Conservation (phyloP, 2,329 filamentous ascomycete species). For the Diaporthe vexans region DNA sequence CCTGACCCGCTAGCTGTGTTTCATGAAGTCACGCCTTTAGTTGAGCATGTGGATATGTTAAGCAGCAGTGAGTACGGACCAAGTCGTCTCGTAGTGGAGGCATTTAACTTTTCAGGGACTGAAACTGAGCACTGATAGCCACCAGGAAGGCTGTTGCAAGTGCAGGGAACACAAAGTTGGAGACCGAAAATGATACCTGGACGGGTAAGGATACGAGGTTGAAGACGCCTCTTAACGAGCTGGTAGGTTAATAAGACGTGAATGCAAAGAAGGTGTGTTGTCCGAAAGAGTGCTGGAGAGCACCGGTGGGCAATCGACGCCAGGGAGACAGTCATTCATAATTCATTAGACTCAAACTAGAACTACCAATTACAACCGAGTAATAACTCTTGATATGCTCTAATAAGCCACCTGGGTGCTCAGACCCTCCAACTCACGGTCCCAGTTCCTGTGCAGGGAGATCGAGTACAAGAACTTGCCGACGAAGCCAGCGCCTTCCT, state of each 20-base stretch:
- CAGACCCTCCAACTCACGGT: slow-evolving; percentile 80
- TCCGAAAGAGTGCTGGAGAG: neutral
- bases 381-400: slow-evolving; percentile 10
- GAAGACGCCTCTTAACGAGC: neutral
- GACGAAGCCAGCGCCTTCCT: slow-evolving; percentile 77
- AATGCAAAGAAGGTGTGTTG: too few species aligned
- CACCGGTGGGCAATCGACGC: neutral
- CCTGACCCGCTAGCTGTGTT: neutral
- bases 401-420: slow-evolving; percentile 78
- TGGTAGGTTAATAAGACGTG: too few species aligned
- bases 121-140: neutral
- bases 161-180: too few species aligned
- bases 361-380: neutral
- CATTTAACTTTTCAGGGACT: neutral
- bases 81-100: neutral
- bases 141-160: neutral
- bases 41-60: neutral
- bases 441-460: slow-evolving; percentile 80
- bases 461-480: slow-evolving; percentile 79
- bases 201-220: accelerated
- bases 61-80: neutral
- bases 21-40: neutral
- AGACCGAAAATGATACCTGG: neutral
- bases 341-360: slow-evolving; percentile 2
- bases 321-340: neutral